Percentiles rank a stretch among this genome's conserved stretches.
Conservation (phyloP, 139 green algal species). For the Picochlorum sp. region DNA sequence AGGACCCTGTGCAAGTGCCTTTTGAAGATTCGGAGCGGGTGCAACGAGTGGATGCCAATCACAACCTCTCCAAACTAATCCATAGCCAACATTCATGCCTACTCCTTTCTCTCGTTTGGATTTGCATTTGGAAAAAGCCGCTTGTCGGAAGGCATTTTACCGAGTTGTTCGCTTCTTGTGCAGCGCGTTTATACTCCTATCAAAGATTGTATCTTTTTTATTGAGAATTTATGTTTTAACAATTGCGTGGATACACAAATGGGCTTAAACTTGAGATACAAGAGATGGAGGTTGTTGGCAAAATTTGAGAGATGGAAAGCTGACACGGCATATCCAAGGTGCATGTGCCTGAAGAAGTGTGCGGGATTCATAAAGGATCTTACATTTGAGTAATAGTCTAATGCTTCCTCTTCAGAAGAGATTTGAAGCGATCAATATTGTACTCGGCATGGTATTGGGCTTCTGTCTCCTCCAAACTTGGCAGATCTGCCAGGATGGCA, state of each 20-base stretch:
- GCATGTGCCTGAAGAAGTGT: no score
- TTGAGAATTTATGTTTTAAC: no score
- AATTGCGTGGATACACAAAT: no score
- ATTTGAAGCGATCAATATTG: constrained; percentile 59
- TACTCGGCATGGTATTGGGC: constrained; percentile 84
- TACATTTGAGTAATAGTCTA: no score
- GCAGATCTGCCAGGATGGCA: constrained; percentile 60
- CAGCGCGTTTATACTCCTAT: background rate
- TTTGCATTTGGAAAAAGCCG: background rate
- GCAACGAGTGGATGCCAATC: constrained; percentile 2
- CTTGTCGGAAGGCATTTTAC: background rate
- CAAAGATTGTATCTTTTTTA: background rate
- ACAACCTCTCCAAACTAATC: background rate
- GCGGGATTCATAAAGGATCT: no score
- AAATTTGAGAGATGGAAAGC: no score
- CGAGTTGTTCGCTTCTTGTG: background rate
- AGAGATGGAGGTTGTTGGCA: no score
- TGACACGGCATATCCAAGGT: no score
- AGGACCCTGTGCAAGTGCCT: background rate
- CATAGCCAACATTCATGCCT: background rate
- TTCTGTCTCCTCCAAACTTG: constrained; percentile 75
- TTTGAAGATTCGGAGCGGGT: background rate
- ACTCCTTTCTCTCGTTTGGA: constrained; percentile 1
- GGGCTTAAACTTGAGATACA: no score
- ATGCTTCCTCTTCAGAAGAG: no score